phyloP scores from a whole-genome alignment of 257 asterid genomes.

The Salvia rosmarinus region DNA sequence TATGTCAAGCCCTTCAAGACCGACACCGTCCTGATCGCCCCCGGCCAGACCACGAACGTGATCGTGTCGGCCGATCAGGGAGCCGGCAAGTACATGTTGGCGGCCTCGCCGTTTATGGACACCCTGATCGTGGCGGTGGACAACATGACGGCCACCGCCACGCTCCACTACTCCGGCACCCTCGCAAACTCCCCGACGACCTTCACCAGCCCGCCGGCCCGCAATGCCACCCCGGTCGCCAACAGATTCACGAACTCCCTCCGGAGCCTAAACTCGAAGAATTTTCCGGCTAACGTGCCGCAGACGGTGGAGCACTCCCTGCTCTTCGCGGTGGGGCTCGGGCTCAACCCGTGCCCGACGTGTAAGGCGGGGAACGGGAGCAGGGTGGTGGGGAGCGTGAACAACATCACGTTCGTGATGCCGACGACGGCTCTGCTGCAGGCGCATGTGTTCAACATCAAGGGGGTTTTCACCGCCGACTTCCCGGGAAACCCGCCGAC shows the following conservation, averaged over 20 bases:
- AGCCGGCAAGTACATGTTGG: conserved; percentile 69
- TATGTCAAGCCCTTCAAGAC: conserved; percentile 88
- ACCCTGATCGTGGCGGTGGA: conserved; percentile 66
- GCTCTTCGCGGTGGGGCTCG: conserved; percentile 70
- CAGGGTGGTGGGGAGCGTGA: conserved; percentile 70
- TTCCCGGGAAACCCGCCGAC: conserved; percentile 75
- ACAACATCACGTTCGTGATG: conserved; percentile 86
- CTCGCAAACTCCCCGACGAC: conserved; percentile 44
- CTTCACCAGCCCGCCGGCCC: conserved; percentile 55
- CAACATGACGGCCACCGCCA: conserved; percentile 84
- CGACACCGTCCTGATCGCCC: conserved; percentile 68
- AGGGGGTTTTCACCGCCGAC: conserved; percentile 77
- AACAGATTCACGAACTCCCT: conserved; percentile 62
- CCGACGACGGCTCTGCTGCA: conserved; percentile 72
- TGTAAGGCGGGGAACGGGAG: conserved; percentile 74
- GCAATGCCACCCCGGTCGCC: conserved; percentile 75
- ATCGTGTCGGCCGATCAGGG: conserved; percentile 55
- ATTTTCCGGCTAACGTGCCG: conserved; percentile 79
- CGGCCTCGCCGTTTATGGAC: conserved; percentile 84
- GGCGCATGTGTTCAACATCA: conserved; percentile 64
- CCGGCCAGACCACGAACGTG: conserved; percentile 91
- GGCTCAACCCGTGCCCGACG: conserved; percentile 72
- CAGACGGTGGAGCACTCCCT: conserved; percentile 62
- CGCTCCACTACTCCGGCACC: conserved; percentile 73
- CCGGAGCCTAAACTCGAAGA: conserved; percentile 60